Evolutionary conservation across 192 early-diverging fungal species (phyloP).

Genomic region (Coemansia sp.): DNA sequence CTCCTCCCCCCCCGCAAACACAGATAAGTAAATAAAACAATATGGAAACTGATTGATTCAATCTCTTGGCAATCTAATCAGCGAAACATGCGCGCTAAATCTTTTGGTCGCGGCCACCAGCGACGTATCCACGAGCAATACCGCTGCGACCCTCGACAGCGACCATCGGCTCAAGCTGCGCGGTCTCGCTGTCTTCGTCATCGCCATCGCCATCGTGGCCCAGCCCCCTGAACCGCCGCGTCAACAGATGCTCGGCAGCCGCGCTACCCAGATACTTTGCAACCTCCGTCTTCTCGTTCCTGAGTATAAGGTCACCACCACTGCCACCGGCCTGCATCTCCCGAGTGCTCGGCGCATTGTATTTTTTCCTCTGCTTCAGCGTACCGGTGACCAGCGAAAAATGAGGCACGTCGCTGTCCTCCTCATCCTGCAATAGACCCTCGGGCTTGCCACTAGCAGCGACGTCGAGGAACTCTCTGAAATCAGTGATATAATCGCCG

Average conservation of each 20-base stretch:
- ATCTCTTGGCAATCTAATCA: too few species aligned
- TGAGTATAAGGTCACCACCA: slow-evolving; percentile 57
- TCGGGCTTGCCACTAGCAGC: slow-evolving; percentile 26
- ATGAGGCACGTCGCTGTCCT: slow-evolving; percentile 75
- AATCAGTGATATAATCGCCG: slow-evolving; percentile 72
- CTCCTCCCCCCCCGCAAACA: too few species aligned
- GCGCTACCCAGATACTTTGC: slow-evolving; percentile 51
- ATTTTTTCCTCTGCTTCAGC: slow-evolving; percentile 63
- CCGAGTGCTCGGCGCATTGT: slow-evolving; percentile 40
- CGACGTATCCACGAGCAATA: slow-evolving; percentile 76
- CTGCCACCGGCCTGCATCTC: slow-evolving; percentile 10
- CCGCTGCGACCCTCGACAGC: slow-evolving; percentile 79
- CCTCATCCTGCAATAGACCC: slow-evolving; percentile 46
- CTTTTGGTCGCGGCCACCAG: slow-evolving; percentile 42
- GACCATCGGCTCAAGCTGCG: slow-evolving; percentile 19
- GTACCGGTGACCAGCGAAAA: slow-evolving; percentile 89
- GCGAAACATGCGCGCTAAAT: neutral
- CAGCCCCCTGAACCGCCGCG: slow-evolving; percentile 79
- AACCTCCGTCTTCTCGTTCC: slow-evolving; percentile 56
- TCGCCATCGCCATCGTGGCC: slow-evolving; percentile 59
- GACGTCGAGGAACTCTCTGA: slow-evolving; percentile 61
- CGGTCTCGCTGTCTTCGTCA: neutral
- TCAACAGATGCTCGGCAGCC: slow-evolving; percentile 68
- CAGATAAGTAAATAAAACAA: too few species aligned
- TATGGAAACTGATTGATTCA: too few species aligned